Percentiles rank a stretch among this genome's conserved stretches.
These are phyloP conservation scores for Suillus discolor DNA, from an alignment of 768 basidiomycete genomes.

Conservation along the genomic window DNA sequence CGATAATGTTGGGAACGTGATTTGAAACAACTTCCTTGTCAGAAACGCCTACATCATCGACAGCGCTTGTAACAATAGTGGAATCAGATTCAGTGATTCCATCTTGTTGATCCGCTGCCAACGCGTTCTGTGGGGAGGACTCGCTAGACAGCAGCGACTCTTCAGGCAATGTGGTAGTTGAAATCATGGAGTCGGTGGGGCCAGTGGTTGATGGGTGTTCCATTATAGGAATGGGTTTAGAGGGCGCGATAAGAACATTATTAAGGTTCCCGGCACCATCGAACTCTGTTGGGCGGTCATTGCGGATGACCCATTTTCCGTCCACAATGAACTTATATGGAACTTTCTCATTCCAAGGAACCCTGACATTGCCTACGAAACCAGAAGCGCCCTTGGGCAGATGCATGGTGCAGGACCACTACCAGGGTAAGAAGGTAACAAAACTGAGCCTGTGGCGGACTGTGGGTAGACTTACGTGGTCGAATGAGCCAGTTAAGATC, in stretches of 20 bases:
- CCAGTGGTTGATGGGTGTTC: not conserved
- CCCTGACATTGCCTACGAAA: conserved; percentile 53
- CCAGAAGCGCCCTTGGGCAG: conserved; percentile 55
- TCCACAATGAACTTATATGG: conserved; percentile 84
- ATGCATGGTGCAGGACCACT: conserved; percentile 65
- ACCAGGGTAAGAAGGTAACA: not conserved
- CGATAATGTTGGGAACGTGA: not conserved
- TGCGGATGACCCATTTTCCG: conserved; percentile 59
- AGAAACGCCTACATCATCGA: not conserved
- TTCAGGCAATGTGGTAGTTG: conserved; percentile 1
- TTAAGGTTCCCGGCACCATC: conserved; percentile 71
- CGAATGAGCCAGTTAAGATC: conserved; percentile 77
- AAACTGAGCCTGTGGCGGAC: conserved; percentile 13
- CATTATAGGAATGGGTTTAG: conserved; percentile 34
- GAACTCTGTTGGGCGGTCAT: conserved; percentile 58
- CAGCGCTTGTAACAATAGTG: not conserved
- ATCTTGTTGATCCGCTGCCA: not conserved
- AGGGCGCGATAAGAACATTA: conserved; percentile 62
- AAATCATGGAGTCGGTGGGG: conserved; percentile 16
- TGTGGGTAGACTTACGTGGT: conserved; percentile 53
- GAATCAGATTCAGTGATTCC: conserved; percentile 4
- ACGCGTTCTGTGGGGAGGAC: not conserved
- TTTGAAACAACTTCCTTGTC: not conserved
- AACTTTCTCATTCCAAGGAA: conserved; percentile 67
- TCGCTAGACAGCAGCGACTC: not conserved